Percentiles rank a stretch among this genome's conserved stretches.
These are phyloP conservation scores for Ophiostoma ips DNA, from an alignment of 2,329 filamentous ascomycete genomes.

Conservation along the genomic window DNA sequence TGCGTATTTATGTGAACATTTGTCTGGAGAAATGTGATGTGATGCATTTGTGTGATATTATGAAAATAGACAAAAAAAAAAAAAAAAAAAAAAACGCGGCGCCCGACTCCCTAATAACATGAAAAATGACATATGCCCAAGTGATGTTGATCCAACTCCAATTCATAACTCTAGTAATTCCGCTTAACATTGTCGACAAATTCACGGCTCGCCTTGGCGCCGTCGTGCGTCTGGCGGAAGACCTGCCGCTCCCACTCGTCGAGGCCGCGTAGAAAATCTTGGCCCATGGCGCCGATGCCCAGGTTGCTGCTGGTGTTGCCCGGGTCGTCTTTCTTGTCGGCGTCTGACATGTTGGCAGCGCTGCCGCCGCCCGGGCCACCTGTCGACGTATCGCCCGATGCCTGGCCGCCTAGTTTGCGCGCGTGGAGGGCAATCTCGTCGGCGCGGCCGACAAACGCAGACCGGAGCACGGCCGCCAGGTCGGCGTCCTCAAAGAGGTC, in stretches of 20 bases:
- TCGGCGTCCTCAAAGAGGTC: slow-evolving; percentile 75
- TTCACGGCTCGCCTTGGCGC: slow-evolving; percentile 52
- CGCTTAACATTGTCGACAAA: slow-evolving; percentile 54
- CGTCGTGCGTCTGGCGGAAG: slow-evolving; percentile 62
- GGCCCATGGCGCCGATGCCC: slow-evolving; percentile 47
- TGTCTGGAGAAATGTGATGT: no score
- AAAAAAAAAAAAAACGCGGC: neutral
- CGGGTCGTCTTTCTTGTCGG: slow-evolving; percentile 48
- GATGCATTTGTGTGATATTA: no score
- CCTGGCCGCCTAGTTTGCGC: slow-evolving; percentile 62
- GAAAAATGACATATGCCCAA: neutral
- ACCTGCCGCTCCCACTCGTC: slow-evolving; percentile 79
- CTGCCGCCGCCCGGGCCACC: slow-evolving; percentile 16
- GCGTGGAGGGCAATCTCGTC: slow-evolving; percentile 79
- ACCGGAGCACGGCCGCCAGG: slow-evolving; percentile 59
- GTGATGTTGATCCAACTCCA: neutral
- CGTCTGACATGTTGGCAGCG: slow-evolving; percentile 29
- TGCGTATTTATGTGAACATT: no score
- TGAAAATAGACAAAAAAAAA: no score
- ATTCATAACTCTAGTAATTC: slow-evolving; percentile 16
- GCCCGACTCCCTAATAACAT: neutral
- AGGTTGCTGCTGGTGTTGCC: slow-evolving; percentile 26
- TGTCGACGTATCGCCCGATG: slow-evolving; percentile 22
- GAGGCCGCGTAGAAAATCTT: slow-evolving; percentile 74
- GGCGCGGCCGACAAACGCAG: slow-evolving; percentile 71